Evolutionary conservation across 75 land plant genomes (phyloP).

Genomic region (Pseudotsuga menziesii): DNA sequence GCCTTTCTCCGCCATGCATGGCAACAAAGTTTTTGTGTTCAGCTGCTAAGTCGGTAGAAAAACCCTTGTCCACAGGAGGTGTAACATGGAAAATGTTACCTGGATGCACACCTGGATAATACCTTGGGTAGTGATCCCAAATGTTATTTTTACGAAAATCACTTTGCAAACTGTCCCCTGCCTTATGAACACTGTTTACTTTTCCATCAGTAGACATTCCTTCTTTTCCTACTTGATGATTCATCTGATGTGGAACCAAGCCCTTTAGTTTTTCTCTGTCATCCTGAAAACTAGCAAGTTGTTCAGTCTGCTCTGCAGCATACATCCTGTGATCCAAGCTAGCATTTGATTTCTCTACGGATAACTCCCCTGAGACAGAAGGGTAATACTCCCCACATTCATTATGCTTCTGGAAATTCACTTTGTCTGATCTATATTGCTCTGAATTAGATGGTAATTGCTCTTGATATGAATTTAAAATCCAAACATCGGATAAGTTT

Average conservation of each 20-base stretch:
- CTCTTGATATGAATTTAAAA: not conserved
- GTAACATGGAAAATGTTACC: not conserved
- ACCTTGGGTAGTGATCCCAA: not conserved
- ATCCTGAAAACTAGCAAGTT: not conserved
- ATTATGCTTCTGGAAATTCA: not conserved
- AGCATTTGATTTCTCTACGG: not conserved
- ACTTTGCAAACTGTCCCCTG: not conserved
- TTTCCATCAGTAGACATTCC: not conserved
- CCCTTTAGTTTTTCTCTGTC: not conserved
- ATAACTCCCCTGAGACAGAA: not conserved
- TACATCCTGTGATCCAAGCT: not conserved
- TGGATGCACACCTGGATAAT: not conserved
- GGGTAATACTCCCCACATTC: not conserved
- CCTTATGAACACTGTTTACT: not conserved
- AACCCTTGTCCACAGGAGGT: constrained; percentile 13
- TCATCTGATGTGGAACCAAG: not conserved
- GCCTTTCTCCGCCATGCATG: constrained; percentile 26
- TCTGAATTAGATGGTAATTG: not conserved
- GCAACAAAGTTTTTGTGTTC: constrained; percentile 34
- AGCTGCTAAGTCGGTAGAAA: constrained; percentile 24
- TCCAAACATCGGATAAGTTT: not conserved
- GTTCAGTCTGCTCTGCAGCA: not conserved
- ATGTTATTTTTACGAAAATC: not conserved
- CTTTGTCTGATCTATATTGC: not conserved
- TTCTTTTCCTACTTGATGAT: not conserved